Conservation (phyloP, 1,284 basidiomycete species). For the Trametes sp. region DNA sequence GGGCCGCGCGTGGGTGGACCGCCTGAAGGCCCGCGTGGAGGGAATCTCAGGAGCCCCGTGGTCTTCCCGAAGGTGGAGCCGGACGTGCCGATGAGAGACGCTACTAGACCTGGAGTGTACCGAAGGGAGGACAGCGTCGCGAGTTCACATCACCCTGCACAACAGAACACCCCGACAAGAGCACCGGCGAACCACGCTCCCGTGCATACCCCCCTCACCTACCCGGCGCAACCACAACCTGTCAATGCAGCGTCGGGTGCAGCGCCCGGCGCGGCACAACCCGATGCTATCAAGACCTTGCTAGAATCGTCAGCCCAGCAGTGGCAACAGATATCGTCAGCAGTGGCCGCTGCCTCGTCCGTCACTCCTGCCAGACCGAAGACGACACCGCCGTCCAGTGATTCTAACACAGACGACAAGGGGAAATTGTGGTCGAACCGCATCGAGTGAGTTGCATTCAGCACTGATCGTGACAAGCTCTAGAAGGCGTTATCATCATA, state of each 20-base stretch:
- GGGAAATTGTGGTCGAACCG: constrained; percentile 29
- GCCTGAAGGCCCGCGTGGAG: constrained; percentile 18
- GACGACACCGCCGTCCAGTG: neutral
- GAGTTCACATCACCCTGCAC: constrained; percentile 21
- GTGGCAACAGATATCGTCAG: constrained; percentile 28
- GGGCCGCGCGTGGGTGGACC: constrained; percentile 9
- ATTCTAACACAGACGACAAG: constrained; percentile 21
- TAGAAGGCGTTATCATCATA: neutral
- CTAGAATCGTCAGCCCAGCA: constrained; percentile 23
- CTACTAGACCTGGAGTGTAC: neutral
- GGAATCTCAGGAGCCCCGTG: constrained; percentile 4
- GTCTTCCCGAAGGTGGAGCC: constrained; percentile 25
- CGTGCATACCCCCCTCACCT: neutral
- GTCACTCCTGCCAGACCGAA: constrained; percentile 13
- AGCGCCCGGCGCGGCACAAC: neutral
- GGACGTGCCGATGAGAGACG: constrained; percentile 25
- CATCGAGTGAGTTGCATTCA: constrained; percentile 26
- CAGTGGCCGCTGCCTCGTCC: constrained; percentile 25
- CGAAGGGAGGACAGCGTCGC: constrained; percentile 27
- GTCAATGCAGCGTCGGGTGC: neutral
- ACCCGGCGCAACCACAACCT: neutral
- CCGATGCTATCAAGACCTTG: constrained; percentile 21
- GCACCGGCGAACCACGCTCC: neutral
- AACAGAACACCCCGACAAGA: constrained; percentile 13
- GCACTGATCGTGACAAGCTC: neutral